Evolutionary conservation across 2,329 filamentous ascomycete species (phyloP).

Genomic region (Mariannaea elegans): DNA sequence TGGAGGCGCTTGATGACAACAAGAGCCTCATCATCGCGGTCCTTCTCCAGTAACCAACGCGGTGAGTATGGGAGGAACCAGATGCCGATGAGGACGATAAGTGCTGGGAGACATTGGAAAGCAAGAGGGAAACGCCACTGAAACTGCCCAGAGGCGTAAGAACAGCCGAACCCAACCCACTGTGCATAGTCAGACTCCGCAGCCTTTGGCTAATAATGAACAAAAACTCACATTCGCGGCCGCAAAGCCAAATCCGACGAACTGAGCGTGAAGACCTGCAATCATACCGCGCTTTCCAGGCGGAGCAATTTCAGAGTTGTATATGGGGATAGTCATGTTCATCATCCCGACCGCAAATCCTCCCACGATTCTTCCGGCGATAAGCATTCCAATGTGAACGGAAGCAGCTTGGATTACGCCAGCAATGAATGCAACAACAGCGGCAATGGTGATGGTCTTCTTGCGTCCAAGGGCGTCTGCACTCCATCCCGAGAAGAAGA

Average conservation of each 20-base stretch:
- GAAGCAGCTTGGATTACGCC: not conserved
- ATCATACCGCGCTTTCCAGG: slow-evolving; percentile 7
- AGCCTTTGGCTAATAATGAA: not conserved
- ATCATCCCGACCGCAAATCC: slow-evolving; percentile 18
- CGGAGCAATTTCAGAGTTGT: slow-evolving; percentile 18
- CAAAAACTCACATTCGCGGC: not conserved
- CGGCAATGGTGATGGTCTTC: not conserved
- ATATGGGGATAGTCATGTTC: slow-evolving; percentile 16
- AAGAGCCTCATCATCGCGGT: slow-evolving; percentile 7
- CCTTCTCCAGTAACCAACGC: slow-evolving; percentile 5
- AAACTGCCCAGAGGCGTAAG: not conserved
- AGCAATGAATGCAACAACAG: not conserved
- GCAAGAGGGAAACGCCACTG: slow-evolving; percentile 10
- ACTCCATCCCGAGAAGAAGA: slow-evolving; percentile 7
- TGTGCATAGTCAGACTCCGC: not conserved
- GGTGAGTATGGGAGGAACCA: not conserved
- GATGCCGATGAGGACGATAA: not conserved
- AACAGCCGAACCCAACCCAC: slow-evolving; percentile 11
- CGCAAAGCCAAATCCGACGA: slow-evolving; percentile 12
- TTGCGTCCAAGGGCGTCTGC: slow-evolving; percentile 2
- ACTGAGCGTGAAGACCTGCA: slow-evolving; percentile 11
- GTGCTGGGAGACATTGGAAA: slow-evolving; percentile 1
- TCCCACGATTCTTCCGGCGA: slow-evolving; percentile 9
- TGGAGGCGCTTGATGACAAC: slow-evolving; percentile 4
- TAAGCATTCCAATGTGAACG: slow-evolving; percentile 7